A percentile compares a stretch with the other conserved stretches of the same genome.
Evolutionary conservation across 2,329 filamentous ascomycete genomes (phyloP).

Genomic region (Dactylellina leptospora): DNA sequence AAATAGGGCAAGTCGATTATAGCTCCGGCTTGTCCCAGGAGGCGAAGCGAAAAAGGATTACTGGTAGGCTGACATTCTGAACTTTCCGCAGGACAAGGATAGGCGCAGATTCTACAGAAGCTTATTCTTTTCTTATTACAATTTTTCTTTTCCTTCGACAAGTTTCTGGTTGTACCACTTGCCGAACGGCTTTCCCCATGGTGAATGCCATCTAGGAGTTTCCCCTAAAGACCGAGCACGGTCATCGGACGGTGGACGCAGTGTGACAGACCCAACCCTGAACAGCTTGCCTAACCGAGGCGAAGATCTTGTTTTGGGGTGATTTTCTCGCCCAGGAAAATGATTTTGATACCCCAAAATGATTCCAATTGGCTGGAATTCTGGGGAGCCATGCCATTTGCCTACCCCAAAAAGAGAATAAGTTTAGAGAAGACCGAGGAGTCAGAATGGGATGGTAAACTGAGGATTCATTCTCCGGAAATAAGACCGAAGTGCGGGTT

Average conservation of each 20-base stretch:
- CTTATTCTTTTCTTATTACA: constrained; percentile 13
- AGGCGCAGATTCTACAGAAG: constrained; percentile 19
- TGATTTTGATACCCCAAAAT: too few relatives aligned
- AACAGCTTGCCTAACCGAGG: constrained; percentile 4
- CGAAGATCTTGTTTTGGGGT: too few relatives aligned
- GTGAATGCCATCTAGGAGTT: neutral
- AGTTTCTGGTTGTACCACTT: neutral
- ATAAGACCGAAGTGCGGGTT: too few relatives aligned
- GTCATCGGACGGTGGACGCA: neutral
- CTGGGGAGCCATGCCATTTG: too few relatives aligned
- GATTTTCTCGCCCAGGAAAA: too few relatives aligned
- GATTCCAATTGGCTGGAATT: too few relatives aligned
- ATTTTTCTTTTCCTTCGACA: too few relatives aligned
- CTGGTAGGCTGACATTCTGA: neutral
- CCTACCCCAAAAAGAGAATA: too few relatives aligned
- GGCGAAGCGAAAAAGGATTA: constrained; percentile 10
- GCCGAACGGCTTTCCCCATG: neutral
- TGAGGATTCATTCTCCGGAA: too few relatives aligned
- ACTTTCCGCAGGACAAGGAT: constrained; percentile 13
- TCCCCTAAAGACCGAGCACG: neutral
- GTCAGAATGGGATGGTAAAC: too few relatives aligned
- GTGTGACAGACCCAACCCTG: constrained; percentile 10
- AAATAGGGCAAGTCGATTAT: constrained; percentile 30
- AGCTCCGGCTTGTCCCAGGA: constrained; percentile 7
- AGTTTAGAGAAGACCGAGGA: too few relatives aligned